Base-by-base conservation (phyloP, 495 filamentous ascomycete species). In the Neurospora tetraspora region DNA sequence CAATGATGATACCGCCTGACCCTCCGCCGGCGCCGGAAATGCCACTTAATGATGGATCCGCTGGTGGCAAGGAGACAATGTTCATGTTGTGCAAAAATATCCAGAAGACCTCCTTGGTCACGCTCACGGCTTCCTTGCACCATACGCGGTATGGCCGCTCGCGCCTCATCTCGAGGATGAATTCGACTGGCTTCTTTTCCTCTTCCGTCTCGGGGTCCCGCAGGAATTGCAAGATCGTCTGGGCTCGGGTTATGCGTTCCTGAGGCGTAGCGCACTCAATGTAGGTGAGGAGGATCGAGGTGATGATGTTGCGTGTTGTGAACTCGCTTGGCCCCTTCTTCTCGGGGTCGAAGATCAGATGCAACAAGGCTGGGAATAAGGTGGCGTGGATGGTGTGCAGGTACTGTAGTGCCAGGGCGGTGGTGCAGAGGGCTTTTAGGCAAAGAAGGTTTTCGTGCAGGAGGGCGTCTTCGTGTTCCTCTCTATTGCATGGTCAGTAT, bases 71-170 rank as follows among this genome's bases (percentile, higher is more conserved):
- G 53, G 93, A 88, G 70, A 99, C 88, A 73, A 98, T 90, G 76
- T 98, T 98, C 69, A 95, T 83, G 72, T 94, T 90, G 79, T 99
- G 96, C 71, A 98, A 85, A 83, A 98, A 99, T 78, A 99, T 99
- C 96, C 96, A 99, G 80, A 99, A 99, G 37, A 98, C 96, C 80
- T 99, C 96, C 81, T 98, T 98, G 40, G 93, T 97, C 61, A 98
- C 94, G 75, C 91, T 93, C 69, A 89, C 89, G 20, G 95, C 89
- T 80, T 99, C 96, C 80, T 93, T 95, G 83, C 90, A 92, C 96
- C 96, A 99, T 14, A 96, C 89, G 12, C 91, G 90, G 78, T 97
- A 99, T 0, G 96, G 96, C 0, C 96, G 88, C 38, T 93, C 88
- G 40, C 91, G 90, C 75, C 92, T 91, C 84, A 98, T 98, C 43